Percentiles rank a stretch among this genome's conserved stretches.
Conservation (phyloP, 1,284 basidiomycete genomes). For the Ceratobasidium theobromae region DNA sequence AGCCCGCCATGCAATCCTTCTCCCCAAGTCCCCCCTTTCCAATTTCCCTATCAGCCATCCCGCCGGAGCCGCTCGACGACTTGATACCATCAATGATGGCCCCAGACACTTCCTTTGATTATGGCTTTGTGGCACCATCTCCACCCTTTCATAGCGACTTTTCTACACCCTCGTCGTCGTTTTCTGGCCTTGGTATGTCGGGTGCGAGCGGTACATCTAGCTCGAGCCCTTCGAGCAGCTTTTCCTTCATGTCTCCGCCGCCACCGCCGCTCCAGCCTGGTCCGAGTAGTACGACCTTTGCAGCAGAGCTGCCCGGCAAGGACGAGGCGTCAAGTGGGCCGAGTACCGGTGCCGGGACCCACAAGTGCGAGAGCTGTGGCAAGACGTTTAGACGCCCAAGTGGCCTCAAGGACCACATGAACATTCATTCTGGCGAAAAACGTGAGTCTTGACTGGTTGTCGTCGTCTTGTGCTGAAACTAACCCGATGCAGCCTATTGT, state of each 20-base stretch:
- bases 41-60: too few relatives aligned
- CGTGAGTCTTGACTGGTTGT: background rate
- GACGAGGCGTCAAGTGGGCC: background rate
- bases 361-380: constrained; percentile 24
- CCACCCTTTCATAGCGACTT: background rate
- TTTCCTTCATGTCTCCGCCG: background rate
- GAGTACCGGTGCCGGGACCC: constrained; percentile 1
- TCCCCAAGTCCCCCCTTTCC: too few relatives aligned
- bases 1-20: too few relatives aligned
- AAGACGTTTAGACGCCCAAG: constrained; percentile 26
- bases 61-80: background rate
- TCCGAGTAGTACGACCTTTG: background rate
- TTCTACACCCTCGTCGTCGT: background rate
- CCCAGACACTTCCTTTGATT: background rate
- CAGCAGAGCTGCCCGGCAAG: background rate
- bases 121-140: background rate
- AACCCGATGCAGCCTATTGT: constrained; percentile 10
- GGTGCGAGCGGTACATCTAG: background rate
- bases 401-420: constrained; percentile 25
- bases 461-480: background rate
- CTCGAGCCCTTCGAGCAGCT: background rate
- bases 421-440: constrained; percentile 29
- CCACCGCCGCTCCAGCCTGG: background rate
- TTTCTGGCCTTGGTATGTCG: background rate
- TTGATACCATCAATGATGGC: background rate